Evolutionary conservation across 192 early-diverging fungal genomes (phyloP).

Genomic region (Entomortierella parvispora): DNA sequence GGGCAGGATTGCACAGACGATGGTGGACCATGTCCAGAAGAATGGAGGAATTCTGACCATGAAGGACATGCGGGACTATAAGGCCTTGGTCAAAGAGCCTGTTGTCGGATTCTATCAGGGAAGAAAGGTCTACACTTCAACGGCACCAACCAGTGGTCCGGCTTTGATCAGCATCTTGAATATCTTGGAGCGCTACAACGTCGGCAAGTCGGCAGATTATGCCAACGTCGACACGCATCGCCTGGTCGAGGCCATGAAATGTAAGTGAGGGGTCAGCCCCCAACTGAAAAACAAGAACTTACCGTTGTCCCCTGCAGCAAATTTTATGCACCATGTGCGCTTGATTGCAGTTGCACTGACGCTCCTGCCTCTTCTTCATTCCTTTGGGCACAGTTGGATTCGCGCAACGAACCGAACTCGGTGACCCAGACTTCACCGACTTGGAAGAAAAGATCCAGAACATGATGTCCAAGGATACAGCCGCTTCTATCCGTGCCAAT

Average conservation of each 20-base stretch:
- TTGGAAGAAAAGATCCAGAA: conserved; percentile 63
- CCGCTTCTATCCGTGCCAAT: conserved; percentile 71
- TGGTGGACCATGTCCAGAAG: conserved; percentile 70
- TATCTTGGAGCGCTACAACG: conserved; percentile 84
- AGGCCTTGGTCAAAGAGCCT: conserved; percentile 64
- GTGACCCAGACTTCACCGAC: conserved; percentile 83
- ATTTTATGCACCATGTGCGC: conserved; percentile 7
- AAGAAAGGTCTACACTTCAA: conserved; percentile 57
- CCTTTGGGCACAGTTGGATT: conserved; percentile 64
- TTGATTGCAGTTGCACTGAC: not conserved
- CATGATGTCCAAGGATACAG: conserved; percentile 78
- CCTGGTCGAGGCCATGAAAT: conserved; percentile 88
- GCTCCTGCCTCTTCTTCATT: not conserved
- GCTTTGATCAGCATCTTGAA: conserved; percentile 87
- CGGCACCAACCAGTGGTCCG: conserved; percentile 86
- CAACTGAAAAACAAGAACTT: too few relatives aligned
- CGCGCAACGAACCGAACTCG: conserved; percentile 84
- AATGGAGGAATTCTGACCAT: conserved; percentile 81
- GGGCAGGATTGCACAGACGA: conserved; percentile 70
- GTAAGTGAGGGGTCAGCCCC: too few relatives aligned
- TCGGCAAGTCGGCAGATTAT: conserved; percentile 63
- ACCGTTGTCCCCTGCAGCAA: too few relatives aligned
- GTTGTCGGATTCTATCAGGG: conserved; percentile 82
- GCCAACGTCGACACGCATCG: conserved; percentile 79
- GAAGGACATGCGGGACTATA: conserved; percentile 78